Conservation (phyloP, 371 early-diverging fungal species). For the Mortierella sp. region DNA sequence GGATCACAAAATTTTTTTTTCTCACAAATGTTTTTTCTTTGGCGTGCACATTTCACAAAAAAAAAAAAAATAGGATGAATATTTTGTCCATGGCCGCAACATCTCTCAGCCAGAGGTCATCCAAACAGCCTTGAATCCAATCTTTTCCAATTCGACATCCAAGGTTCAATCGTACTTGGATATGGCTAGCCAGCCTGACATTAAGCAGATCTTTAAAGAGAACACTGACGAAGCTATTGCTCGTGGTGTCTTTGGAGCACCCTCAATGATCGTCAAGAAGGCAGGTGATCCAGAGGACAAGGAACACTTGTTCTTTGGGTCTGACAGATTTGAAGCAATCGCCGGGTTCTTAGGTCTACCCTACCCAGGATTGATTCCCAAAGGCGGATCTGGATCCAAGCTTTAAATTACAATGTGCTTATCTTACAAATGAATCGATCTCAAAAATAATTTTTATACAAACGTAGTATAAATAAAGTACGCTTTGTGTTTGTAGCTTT, state of each 20-base stretch:
- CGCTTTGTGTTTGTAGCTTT: neutral
- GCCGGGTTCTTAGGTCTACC: constrained; percentile 53
- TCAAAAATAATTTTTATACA: no score
- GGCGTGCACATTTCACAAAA: neutral
- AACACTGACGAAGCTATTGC: constrained; percentile 55
- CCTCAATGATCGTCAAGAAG: constrained; percentile 59
- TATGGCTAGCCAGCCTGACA: constrained; percentile 30
- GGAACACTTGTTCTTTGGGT: constrained; percentile 62
- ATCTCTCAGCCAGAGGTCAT: constrained; percentile 55
- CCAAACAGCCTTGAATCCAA: constrained; percentile 25
- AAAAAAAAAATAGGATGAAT: constrained; percentile 30
- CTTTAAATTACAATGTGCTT: constrained; percentile 3
- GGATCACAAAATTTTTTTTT: neutral
- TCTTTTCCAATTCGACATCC: constrained; percentile 27
- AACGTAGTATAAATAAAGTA: constrained; percentile 1
- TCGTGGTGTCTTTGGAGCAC: constrained; percentile 59
- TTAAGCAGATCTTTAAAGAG: constrained; percentile 38
- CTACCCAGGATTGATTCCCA: constrained; percentile 32
- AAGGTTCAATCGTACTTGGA: constrained; percentile 36
- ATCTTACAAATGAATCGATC: neutral
- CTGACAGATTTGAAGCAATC: constrained; percentile 61
- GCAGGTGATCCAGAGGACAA: constrained; percentile 25
- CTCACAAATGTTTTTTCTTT: neutral
- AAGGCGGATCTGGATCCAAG: constrained; percentile 9
- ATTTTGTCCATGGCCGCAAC: constrained; percentile 42